Conservation (phyloP, 1,284 basidiomycete species). For the Ustilago crameri region DNA sequence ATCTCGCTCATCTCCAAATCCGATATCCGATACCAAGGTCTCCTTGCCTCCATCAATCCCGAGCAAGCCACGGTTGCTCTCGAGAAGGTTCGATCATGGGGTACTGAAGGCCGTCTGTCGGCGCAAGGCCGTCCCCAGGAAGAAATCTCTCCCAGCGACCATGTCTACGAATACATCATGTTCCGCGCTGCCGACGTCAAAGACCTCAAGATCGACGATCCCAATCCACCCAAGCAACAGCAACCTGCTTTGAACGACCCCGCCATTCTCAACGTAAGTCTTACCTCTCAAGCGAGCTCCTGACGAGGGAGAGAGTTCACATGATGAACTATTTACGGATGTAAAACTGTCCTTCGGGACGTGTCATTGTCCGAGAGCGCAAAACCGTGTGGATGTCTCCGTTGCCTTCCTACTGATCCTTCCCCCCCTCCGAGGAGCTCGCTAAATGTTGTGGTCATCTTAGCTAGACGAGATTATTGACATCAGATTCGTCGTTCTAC, state of each 20-base stretch:
- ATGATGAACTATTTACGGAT: slow-evolving; percentile 73
- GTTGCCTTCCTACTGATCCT: slow-evolving; percentile 79
- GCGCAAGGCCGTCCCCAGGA: slow-evolving; percentile 70
- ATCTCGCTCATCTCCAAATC: slow-evolving; percentile 89
- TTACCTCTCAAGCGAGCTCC: neutral
- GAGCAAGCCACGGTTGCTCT: slow-evolving; percentile 84
- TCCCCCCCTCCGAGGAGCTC: slow-evolving; percentile 4
- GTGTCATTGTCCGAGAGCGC: slow-evolving; percentile 76
- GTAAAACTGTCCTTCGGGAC: slow-evolving; percentile 73
- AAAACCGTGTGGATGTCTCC: slow-evolving; percentile 77
- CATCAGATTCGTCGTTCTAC: neutral
- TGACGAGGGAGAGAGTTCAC: neutral
- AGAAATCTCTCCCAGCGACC: slow-evolving; percentile 68
- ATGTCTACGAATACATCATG: slow-evolving; percentile 72
- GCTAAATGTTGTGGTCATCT: neutral
- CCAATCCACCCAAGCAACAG: slow-evolving; percentile 53
- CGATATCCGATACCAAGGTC: slow-evolving; percentile 88
- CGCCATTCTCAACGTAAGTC: slow-evolving; percentile 63
- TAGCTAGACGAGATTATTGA: slow-evolving; percentile 9
- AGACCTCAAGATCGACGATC: slow-evolving; percentile 69
- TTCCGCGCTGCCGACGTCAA: slow-evolving; percentile 69
- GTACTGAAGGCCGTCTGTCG: slow-evolving; percentile 80
- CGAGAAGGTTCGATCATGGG: slow-evolving; percentile 88
- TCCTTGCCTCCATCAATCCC: slow-evolving; percentile 84
- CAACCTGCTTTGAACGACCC: slow-evolving; percentile 56